A percentile compares a stretch with the other conserved stretches of the same genome.
phyloP scores from a whole-genome alignment of 2,329 filamentous ascomycete genomes.

The Cadophora sp. region DNA sequence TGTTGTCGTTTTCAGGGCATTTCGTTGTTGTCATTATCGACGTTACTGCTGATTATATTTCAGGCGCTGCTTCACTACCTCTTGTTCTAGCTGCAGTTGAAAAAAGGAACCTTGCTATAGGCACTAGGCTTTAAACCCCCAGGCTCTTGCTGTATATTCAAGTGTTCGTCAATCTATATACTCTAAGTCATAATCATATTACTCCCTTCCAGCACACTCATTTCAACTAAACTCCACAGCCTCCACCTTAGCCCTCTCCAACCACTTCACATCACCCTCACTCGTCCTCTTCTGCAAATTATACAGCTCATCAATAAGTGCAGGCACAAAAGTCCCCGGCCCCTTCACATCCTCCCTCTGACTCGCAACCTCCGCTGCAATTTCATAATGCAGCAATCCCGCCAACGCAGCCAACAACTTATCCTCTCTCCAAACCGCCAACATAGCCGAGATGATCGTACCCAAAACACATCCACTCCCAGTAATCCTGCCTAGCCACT shows the following conservation, averaged over 20 bases:
- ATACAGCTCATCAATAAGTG: conserved; percentile 78
- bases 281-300: conserved; percentile 56
- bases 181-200: not conserved
- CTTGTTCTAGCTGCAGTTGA: too few relatives aligned
- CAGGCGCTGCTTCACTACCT: too few relatives aligned
- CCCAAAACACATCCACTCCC: conserved; percentile 88
- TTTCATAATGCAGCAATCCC: conserved; percentile 78
- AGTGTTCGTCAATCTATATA: not conserved
- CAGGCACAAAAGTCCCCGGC: conserved; percentile 85
- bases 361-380: conserved; percentile 66
- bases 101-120: too few relatives aligned
- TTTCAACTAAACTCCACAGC: conserved; percentile 39
- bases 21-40: too few relatives aligned
- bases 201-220: not conserved
- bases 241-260: conserved; percentile 57
- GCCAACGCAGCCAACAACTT: conserved; percentile 76
- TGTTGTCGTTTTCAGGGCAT: too few relatives aligned
- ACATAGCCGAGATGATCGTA: conserved; percentile 77
- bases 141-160: not conserved
- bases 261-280: conserved; percentile 57
- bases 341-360: conserved; percentile 74
- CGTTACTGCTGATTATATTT: too few relatives aligned
- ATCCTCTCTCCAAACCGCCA: conserved; percentile 68
- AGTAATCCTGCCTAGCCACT: conserved; percentile 72
- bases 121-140: too few relatives aligned